phyloP scores from a whole-genome alignment of 352 stramenopile species.

The Phytophthora boehmeriae region DNA sequence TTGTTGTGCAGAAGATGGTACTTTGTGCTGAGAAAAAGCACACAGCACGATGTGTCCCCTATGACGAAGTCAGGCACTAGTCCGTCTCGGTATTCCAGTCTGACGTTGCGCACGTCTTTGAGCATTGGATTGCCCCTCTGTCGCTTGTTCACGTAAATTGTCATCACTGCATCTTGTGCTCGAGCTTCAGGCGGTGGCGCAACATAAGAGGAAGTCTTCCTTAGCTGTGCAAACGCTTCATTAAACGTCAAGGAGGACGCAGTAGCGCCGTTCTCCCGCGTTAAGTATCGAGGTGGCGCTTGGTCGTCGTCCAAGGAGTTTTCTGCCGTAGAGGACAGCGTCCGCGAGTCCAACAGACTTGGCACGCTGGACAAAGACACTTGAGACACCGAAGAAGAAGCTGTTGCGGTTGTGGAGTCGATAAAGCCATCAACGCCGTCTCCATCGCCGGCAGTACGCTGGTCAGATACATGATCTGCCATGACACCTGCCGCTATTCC shows the following conservation, averaged over 20 bases:
- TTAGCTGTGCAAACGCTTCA: slow-evolving; percentile 65
- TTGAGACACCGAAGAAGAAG: neutral
- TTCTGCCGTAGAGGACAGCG: slow-evolving; percentile 12
- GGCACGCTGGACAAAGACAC: slow-evolving; percentile 23
- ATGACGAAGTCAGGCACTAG: slow-evolving; percentile 96
- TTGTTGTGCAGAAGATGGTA: slow-evolving; percentile 89
- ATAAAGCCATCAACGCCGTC: neutral
- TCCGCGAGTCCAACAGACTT: slow-evolving; percentile 58
- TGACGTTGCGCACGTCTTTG: slow-evolving; percentile 93
- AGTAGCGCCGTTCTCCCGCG: slow-evolving; percentile 21
- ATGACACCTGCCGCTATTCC: slow-evolving; percentile 4
- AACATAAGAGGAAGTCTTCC: slow-evolving; percentile 63
- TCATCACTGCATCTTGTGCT: slow-evolving; percentile 49
- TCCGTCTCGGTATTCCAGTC: slow-evolving; percentile 87
- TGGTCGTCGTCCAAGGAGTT: slow-evolving; percentile 10
- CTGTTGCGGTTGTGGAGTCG: neutral
- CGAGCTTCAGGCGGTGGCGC: slow-evolving; percentile 18
- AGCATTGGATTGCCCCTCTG: slow-evolving; percentile 96
- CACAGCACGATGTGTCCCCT: slow-evolving; percentile 77
- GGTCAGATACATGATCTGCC: slow-evolving; percentile 10
- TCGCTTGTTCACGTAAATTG: slow-evolving; percentile 78
- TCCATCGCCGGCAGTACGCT: neutral
- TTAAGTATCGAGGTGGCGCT: slow-evolving; percentile 41
- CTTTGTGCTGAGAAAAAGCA: slow-evolving; percentile 91
- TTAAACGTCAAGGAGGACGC: slow-evolving; percentile 42